Base-by-base conservation (phyloP, 2,329 filamentous ascomycete species). In the Monilinia polystroma region DNA sequence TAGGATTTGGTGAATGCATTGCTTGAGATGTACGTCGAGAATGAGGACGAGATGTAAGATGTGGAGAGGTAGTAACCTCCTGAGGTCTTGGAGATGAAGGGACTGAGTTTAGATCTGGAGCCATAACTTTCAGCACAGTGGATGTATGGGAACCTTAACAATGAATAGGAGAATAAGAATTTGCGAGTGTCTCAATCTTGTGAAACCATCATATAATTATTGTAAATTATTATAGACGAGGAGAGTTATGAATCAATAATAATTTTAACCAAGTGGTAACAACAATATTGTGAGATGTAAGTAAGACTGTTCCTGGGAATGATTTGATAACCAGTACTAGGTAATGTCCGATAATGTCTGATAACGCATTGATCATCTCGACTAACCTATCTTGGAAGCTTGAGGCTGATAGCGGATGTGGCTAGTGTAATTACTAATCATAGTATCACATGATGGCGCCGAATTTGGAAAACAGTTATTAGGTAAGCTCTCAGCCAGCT, bases 1-100 rank as follows among this genome's bases (percentile, higher is more conserved):
- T 85, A 83, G 67, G 85, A 87, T 72, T 41, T 41, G 70, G 68
- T 51, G 72, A 70, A 26, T 71, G 58, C 66, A 74, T 71, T 29
- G 73, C 72, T 62, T 73, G 71, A 26, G 75, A 76, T 32, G 72
- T 63, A 64, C 73, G 69, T 71, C 74, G 71, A 20, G 75, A 75
- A 54, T 73, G 59, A 41, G 67, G 70, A 54, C 67, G 69, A 29
- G 71, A 72, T 49, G 69, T 69, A 69, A 74, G 68, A 71, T 69
- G 70, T 56, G 71, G 74, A 52, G 72, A 72, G 20, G 73, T 69
- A 62, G 70, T 66, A 63, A 69, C 49, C 58, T 62, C 58, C 58
- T 62, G 55, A 43, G 73, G 73, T 67, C 74, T 68, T 49, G 75
- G 72, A 29, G 75, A 76, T 2, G 73, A 69, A 58, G 75, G 75